Conservation (phyloP, 768 basidiomycete genomes). For the Leccinum uliginosum region DNA sequence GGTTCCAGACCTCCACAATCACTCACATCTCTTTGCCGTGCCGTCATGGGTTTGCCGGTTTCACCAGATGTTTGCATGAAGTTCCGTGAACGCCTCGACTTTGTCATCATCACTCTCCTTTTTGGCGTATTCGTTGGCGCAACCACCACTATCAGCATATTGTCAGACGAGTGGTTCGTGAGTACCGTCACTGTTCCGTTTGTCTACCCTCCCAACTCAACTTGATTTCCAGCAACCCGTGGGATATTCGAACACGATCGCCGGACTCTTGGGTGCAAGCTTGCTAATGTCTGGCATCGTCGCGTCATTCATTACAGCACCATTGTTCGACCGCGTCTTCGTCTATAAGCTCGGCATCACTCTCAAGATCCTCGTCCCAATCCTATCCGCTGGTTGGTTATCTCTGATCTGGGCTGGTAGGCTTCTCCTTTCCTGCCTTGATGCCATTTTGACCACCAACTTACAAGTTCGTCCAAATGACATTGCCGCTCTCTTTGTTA, state of each 20-base stretch:
- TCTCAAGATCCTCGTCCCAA: slow-evolving; percentile 55
- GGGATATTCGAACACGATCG: slow-evolving; percentile 63
- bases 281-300: slow-evolving; percentile 69
- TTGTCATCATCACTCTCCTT: slow-evolving; percentile 49
- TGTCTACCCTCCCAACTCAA: background rate
- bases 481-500: slow-evolving; percentile 52
- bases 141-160: slow-evolving; percentile 60
- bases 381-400: slow-evolving; percentile 62
- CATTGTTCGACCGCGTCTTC: slow-evolving; percentile 79
- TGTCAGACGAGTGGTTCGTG: slow-evolving; percentile 68
- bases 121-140: slow-evolving; percentile 67
- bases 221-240: slow-evolving; percentile 49
- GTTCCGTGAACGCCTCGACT: slow-evolving; percentile 64
- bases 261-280: slow-evolving; percentile 68
- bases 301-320: slow-evolving; percentile 62
- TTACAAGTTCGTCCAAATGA: slow-evolving; percentile 58
- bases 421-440: slow-evolving; percentile 13
- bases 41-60: slow-evolving; percentile 44
- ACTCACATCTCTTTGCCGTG: slow-evolving; percentile 49
- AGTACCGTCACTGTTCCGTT: slow-evolving; percentile 16
- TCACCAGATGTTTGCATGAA: slow-evolving; percentile 53
- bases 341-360: slow-evolving; percentile 65
- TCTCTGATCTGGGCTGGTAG: slow-evolving; percentile 78
- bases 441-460: background rate
- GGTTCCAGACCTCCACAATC: slow-evolving; percentile 58